Conservation (phyloP, 1,284 basidiomycete species). For the Phlebopus sp. region DNA sequence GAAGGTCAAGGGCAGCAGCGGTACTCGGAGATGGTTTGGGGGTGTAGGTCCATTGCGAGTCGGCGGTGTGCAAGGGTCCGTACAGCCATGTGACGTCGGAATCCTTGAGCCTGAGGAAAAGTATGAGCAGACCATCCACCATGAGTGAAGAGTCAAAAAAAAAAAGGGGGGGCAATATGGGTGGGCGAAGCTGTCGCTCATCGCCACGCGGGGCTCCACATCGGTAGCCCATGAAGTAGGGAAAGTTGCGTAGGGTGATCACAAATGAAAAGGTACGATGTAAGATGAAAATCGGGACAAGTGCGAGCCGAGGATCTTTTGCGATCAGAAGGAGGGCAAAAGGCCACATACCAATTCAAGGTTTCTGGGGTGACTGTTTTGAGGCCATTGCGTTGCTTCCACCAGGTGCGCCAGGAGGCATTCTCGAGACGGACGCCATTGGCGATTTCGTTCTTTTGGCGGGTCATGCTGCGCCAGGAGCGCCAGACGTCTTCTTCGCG, state of each 20-base stretch:
- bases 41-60: slow-evolving; percentile 57
- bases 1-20: slow-evolving; percentile 35
- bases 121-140: slow-evolving; percentile 1
- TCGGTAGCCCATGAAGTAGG: not conserved
- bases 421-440: slow-evolving; percentile 96
- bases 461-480: slow-evolving; percentile 97
- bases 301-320: slow-evolving; percentile 1
- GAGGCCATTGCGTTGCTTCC: slow-evolving; percentile 96
- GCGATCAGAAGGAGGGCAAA: slow-evolving; percentile 8
- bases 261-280: not conserved
- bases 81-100: slow-evolving; percentile 99
- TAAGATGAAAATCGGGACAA: slow-evolving; percentile 1
- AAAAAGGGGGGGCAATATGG: too few species aligned
- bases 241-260: not conserved
- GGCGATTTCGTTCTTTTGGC: slow-evolving; percentile 96
- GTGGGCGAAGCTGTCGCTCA: not conserved
- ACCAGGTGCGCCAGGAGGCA: slow-evolving; percentile 98
- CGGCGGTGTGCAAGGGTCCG: slow-evolving; percentile 92
- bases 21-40: slow-evolving; percentile 27
- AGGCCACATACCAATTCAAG: slow-evolving; percentile 84
- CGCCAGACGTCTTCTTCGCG: slow-evolving; percentile 98
- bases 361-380: slow-evolving; percentile 96
- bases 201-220: not conserved
- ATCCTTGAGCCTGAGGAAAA: slow-evolving; percentile 85
- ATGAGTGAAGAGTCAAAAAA: not conserved